These are phyloP conservation scores for Trichoderma sp. DNA, from an alignment of 2,329 filamentous ascomycete genomes.

Conservation along the genomic window DNA sequence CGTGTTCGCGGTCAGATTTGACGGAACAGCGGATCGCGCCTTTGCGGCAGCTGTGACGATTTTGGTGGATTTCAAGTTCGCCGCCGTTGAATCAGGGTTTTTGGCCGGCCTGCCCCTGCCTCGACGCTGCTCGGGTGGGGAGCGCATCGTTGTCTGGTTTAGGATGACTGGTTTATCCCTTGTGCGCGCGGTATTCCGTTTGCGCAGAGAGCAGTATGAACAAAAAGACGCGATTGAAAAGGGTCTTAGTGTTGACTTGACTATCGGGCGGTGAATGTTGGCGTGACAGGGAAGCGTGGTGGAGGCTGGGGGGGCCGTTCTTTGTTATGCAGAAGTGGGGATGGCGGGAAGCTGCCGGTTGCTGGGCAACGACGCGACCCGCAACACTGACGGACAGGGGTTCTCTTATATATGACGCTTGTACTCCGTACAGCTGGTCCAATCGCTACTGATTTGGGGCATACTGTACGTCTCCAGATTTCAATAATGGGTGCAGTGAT, in stretches of 20 bases:
- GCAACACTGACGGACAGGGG: neutral
- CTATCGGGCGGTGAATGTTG: constrained; percentile 30
- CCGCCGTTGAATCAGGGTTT: constrained; percentile 37
- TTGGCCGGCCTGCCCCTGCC: constrained; percentile 54
- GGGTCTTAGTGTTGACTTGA: constrained; percentile 33
- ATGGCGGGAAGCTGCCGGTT: constrained; percentile 19
- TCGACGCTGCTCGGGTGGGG: constrained; percentile 62
- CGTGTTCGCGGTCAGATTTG: constrained; percentile 36
- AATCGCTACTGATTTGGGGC: neutral
- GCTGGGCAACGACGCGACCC: constrained; percentile 28
- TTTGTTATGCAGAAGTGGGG: constrained; percentile 27
- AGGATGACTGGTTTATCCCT: constrained; percentile 35
- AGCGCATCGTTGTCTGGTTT: constrained; percentile 46
- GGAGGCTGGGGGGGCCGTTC: constrained; percentile 8
- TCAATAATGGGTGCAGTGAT: neutral
- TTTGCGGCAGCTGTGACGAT: constrained; percentile 53
- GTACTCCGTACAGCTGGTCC: no score
- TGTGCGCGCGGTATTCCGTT: constrained; percentile 9
- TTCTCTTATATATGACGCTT: neutral
- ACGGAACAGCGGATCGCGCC: constrained; percentile 38
- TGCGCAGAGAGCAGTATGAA: constrained; percentile 22
- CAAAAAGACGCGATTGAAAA: constrained; percentile 21
- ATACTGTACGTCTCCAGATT: neutral
- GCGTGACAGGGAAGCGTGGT: constrained; percentile 20
- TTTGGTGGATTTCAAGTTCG: constrained; percentile 44